phyloP scores from a whole-genome alignment of 2,329 filamentous ascomycete species.

The Hypoxylon rubiginosum region DNA sequence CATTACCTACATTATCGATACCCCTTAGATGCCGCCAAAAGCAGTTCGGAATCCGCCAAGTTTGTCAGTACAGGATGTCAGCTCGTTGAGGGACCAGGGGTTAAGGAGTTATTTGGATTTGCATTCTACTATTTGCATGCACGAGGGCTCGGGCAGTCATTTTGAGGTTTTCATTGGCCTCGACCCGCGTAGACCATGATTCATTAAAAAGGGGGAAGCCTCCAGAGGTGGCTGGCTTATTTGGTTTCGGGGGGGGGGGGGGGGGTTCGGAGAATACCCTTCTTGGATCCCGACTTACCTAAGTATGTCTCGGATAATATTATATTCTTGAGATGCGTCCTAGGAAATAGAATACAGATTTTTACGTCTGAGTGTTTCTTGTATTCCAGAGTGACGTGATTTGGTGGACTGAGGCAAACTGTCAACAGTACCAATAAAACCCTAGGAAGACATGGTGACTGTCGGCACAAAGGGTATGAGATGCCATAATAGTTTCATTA shows the following conservation, averaged over 20 bases:
- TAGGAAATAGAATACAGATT: conserved; percentile 18
- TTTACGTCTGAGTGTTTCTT: neutral
- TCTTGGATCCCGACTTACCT: conserved; percentile 15
- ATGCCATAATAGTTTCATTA: no score
- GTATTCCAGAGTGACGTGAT: neutral
- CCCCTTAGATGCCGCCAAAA: conserved; percentile 19
- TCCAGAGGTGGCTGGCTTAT: conserved; percentile 9
- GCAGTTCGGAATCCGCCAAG: conserved; percentile 11
- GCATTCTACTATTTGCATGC: conserved; percentile 18
- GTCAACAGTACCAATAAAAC: neutral
- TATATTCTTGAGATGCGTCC: conserved; percentile 14
- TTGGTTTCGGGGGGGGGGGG: neutral
- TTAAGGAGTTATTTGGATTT: conserved; percentile 24
- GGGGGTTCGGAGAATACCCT: conserved; percentile 7
- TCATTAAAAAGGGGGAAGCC: conserved; percentile 14
- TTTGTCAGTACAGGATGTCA: conserved; percentile 15
- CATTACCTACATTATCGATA: conserved; percentile 32
- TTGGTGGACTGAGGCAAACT: neutral
- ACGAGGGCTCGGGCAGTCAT: conserved; percentile 19
- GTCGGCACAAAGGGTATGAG: neutral
- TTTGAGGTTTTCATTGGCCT: conserved; percentile 12
- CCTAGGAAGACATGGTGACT: no score
- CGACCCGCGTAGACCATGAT: conserved; percentile 6
- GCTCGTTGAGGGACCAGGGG: conserved; percentile 18
- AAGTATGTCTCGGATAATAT: conserved; percentile 29